Percentiles rank a stretch among this genome's conserved stretches.
phyloP scores from a whole-genome alignment of 2,329 filamentous ascomycete species.

The Hymenoscyphus linearis region DNA sequence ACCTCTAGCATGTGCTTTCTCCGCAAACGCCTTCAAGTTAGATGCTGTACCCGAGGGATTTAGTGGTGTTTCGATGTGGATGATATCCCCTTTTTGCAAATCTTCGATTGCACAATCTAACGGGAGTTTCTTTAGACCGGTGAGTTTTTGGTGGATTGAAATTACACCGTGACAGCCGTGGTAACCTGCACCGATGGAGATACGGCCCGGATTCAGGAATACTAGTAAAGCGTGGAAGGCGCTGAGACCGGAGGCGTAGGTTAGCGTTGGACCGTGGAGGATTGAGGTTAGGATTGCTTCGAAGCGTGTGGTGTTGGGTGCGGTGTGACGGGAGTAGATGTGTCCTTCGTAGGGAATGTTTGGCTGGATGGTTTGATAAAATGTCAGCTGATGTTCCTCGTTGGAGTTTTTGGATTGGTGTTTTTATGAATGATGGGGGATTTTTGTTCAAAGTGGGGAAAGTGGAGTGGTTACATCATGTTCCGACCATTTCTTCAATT shows the following conservation, averaged over 20 bases:
- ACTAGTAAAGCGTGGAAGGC: conserved; percentile 85
- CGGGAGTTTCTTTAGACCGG: conserved; percentile 65
- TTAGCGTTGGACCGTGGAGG: conserved; percentile 63
- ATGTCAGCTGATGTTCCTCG: conserved; percentile 20
- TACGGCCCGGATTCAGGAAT: conserved; percentile 73
- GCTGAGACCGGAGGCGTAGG: conserved; percentile 79
- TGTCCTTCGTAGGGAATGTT: conserved; percentile 54
- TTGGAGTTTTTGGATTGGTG: conserved; percentile 6
- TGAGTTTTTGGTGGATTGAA: conserved; percentile 66
- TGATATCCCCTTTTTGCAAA: conserved; percentile 71
- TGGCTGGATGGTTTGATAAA: conserved; percentile 40
- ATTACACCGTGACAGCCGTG: conserved; percentile 92
- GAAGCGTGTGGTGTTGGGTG: conserved; percentile 77
- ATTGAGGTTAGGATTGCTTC: conserved; percentile 75
- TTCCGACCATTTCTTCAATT: conserved; percentile 50
- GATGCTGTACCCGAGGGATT: conserved; percentile 85
- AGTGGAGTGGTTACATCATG: conserved; percentile 37
- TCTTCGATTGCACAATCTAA: conserved; percentile 63
- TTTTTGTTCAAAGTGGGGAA: neutral
- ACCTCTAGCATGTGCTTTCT: conserved; percentile 64
- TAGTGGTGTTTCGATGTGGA: conserved; percentile 89
- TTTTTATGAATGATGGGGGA: neutral
- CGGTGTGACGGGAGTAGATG: conserved; percentile 77
- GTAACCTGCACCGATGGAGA: conserved; percentile 82
- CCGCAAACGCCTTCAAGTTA: conserved; percentile 65